phyloP scores from a whole-genome alignment of 495 filamentous ascomycete species.

The Aspergillus biplanus region DNA sequence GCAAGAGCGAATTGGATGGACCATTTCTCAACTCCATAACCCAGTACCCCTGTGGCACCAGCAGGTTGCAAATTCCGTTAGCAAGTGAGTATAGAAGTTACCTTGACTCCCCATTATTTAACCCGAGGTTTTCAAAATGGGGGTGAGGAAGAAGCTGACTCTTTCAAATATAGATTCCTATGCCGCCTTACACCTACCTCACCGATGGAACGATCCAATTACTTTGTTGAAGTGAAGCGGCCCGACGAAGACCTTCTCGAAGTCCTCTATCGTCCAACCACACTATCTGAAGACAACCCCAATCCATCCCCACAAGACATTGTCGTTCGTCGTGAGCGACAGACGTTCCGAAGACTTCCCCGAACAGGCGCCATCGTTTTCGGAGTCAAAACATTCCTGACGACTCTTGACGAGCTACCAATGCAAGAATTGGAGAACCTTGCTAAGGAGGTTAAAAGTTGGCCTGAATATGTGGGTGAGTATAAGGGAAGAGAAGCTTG shows the following conservation, averaged over 20 bases:
- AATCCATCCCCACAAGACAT: conserved; percentile 45
- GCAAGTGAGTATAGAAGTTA: conserved; percentile 45
- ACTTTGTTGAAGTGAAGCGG: conserved; percentile 55
- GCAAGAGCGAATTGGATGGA: conserved; percentile 56
- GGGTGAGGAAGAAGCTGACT: conserved; percentile 9
- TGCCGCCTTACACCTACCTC: conserved; percentile 47
- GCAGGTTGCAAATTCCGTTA: conserved; percentile 53
- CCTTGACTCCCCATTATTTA: not conserved
- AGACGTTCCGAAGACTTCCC: conserved; percentile 57
- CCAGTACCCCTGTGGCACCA: conserved; percentile 59
- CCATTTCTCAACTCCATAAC: conserved; percentile 54
- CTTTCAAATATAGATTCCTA: conserved; percentile 44
- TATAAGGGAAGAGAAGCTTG: conserved; percentile 59
- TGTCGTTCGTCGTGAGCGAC: conserved; percentile 56
- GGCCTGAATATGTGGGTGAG: conserved; percentile 54
- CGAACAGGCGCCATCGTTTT: conserved; percentile 54
- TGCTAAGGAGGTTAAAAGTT: conserved; percentile 52
- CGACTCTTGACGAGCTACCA: conserved; percentile 48
- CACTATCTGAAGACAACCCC: conserved; percentile 39
- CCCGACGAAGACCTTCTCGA: conserved; percentile 47
- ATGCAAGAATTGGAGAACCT: conserved; percentile 48
- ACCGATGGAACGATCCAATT: conserved; percentile 58
- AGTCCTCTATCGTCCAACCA: conserved; percentile 41
- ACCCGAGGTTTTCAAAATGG: not conserved
- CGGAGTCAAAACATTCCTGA: conserved; percentile 58